phyloP scores from a whole-genome alignment of 371 early-diverging fungal species.

The Circinella minor region DNA sequence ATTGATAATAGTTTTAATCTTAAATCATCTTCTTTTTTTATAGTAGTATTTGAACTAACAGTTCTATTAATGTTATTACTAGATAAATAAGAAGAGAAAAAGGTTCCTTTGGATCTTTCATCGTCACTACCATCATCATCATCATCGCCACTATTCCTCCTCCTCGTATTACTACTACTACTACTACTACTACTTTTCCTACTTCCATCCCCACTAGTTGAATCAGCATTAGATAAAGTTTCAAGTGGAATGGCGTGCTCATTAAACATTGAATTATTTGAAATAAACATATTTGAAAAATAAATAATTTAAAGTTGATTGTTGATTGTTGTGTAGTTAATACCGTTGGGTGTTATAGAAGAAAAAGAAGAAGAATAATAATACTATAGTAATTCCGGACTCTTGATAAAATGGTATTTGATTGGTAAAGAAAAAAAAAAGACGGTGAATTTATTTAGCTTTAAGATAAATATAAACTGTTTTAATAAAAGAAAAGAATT shows the following conservation, averaged over 20 bases:
- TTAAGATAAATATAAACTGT: no score
- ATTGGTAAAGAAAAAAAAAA: constrained; percentile 49
- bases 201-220: neutral
- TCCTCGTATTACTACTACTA: neutral
- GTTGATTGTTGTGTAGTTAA: neutral
- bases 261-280: constrained; percentile 19
- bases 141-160: no score
- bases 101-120: no score
- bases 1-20: no score
- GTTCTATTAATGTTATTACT: no score
- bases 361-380: constrained; percentile 22
- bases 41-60: no score
- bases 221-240: neutral
- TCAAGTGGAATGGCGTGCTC: constrained; percentile 10
- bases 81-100: no score
- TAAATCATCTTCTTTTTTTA: no score
- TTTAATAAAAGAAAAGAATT: neutral
- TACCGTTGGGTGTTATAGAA: constrained; percentile 1
- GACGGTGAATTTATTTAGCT: constrained; percentile 23
- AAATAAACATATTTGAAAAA: constrained; percentile 37
- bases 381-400: constrained; percentile 43
- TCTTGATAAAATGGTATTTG: constrained; percentile 48
- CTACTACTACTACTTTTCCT: neutral
- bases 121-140: no score
- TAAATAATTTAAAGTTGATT: neutral